Evolutionary conservation across 23 red algal species (phyloP).

Genomic region (Gracilaria vermiculophylla): DNA sequence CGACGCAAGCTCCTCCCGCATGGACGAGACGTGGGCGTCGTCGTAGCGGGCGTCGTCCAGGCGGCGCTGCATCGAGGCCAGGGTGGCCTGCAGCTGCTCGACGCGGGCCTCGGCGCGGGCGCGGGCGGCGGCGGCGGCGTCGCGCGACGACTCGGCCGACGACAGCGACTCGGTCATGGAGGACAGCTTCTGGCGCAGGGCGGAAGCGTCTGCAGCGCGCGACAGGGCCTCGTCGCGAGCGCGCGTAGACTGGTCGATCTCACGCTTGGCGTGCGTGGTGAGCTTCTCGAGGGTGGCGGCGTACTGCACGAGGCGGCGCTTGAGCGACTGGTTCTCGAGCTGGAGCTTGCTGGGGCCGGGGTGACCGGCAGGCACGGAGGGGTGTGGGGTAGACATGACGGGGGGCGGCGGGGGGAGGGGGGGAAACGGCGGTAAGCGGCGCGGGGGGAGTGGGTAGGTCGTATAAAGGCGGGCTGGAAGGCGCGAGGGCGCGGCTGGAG

Average conservation of each 20-base stretch:
- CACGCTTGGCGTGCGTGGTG: conserved; percentile 48
- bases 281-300: conserved; percentile 59
- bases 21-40: conserved; percentile 1
- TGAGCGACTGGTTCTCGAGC: conserved; percentile 58
- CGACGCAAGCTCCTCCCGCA: neutral
- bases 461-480: neutral
- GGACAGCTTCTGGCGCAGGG: conserved; percentile 25
- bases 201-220: conserved; percentile 45
- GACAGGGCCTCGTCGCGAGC: conserved; percentile 58
- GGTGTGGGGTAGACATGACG: conserved; percentile 28
- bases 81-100: conserved; percentile 4
- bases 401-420: neutral
- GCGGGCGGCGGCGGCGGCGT: neutral
- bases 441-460: neutral
- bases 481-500: too few species aligned
- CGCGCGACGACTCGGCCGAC: neutral
- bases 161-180: conserved; percentile 1
- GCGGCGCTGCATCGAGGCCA: conserved; percentile 6
- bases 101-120: neutral
- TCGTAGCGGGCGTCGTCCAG: conserved; percentile 18
- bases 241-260: conserved; percentile 44
- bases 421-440: too few species aligned
- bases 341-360: conserved; percentile 9
- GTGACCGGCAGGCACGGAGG: neutral
- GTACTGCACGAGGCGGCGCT: conserved; percentile 65